Base-by-base conservation (phyloP, 2,329 filamentous ascomycete genomes). In the Cyphellophora attinorum region DNA sequence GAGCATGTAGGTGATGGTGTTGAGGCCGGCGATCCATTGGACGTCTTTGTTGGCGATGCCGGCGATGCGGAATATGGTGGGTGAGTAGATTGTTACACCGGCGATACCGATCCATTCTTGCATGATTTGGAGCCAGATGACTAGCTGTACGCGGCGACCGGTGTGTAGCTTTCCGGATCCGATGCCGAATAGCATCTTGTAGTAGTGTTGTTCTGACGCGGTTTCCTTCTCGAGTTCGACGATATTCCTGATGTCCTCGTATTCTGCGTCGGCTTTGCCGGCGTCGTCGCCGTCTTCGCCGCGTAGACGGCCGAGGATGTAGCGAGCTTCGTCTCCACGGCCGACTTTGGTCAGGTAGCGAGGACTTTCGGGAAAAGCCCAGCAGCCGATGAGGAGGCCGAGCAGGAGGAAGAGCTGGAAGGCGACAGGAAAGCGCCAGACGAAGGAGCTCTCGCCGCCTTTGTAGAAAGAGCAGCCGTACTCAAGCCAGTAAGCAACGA, bases 61-160 rank as follows among this genome's bases (percentile, higher is more conserved):
- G 1, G 79, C 78, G 30, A 79, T 79, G 4, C 71, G 67, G 52
- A 83, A 83, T 35, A 84, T 72, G 1, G 64, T 64, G 6, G 64
- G 64, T 4, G 61, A 53, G 51, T 69, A 76, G 21, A 82, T 68
- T 0, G 77, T 81, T 25, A 83, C 75, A 27, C 76, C 78, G 0
- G 78, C 76, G 40, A 83, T 82, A 18, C 38, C 38, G 33, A 77
- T 69, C 75, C 77, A 81, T 47, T 80, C 73, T 48, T 81, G 77
- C 50, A 82, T 70, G 29, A 82, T 78, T 56, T 82, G 77, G 6
- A 83, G 62, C 77, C 78, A 83, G 21, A 84, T 66, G 3, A 79
- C 77, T 2, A 84, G 65, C 47, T 82, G 77, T 0, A 82, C 76
- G 5, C 80, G 72, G 1, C 79, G 67, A 1, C 71, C 79, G 0